Evolutionary conservation across 83 land plant species (phyloP), one percentile per base, ranked within the genome.

Genomic region (Picea mariana): DNA sequence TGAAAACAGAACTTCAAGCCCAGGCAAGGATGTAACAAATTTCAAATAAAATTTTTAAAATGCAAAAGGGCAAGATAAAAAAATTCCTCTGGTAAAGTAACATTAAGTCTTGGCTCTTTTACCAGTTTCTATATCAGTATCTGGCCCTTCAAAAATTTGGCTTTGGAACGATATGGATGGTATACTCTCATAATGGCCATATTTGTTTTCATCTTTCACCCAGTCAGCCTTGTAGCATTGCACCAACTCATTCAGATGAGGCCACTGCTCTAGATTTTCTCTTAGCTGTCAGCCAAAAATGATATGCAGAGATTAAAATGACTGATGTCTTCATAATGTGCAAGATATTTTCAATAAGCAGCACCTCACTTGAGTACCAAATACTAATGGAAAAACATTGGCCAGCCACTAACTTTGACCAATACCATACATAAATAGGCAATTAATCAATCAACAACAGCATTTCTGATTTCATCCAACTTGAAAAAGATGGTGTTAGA

Each of bases 81-180:
- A 26, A 26, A 16, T 58, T 26, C 15, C 11, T 49, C 44, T 52
- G 9, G 24, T 1, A 31, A 26, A 20, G 21, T 75, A 42, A 38
- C 3, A 9, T 3, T 75, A 17, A 71, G 20, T 60, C 47, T 60
- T 21, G 78, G 79, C 13, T 61, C 18, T 66, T 5, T 55, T 67
- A 91, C 98, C 99, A 80, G 97, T 95, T 91, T 97, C 99, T 15
- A 95, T 83, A 82, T 97, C 99, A 40, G 99, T 97, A 83, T 97
- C 96, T 71, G 96, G 98, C 64, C 98, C 97, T 82, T 97, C 98
- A 89, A 91, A 96, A 61, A 93, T 88, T 79, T 95, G 99, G 62
- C 85, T 89, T 38, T 91, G 90, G 80, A 97, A 97, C 3, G 88
- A 80, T 34, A 86, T 67, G 3, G 89, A 89, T 21, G 86, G 80